These are phyloP conservation scores for Mortierella sp. DNA, from an alignment of 371 early-diverging fungal species.

Conservation along the genomic window DNA sequence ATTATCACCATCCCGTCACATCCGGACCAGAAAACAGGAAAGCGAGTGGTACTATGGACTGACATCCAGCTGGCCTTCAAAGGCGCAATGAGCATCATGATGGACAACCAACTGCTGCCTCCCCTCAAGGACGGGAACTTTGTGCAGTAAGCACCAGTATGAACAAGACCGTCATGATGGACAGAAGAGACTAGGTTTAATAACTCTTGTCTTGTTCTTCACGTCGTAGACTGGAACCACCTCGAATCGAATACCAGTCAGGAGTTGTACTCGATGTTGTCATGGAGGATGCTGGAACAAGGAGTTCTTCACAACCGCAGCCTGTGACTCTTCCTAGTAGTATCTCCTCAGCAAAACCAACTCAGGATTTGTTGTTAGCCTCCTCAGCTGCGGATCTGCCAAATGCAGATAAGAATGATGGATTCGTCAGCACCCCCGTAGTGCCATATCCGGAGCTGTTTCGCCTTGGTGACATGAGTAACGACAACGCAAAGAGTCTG, in stretches of 20 bases:
- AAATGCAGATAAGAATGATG: too few relatives aligned
- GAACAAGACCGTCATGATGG: background rate
- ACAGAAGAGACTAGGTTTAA: background rate
- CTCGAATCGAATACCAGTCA: background rate
- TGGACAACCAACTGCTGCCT: background rate
- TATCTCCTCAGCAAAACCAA: too few relatives aligned
- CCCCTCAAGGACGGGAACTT: background rate
- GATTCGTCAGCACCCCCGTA: too few relatives aligned
- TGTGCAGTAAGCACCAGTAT: background rate
- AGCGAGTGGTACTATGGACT: background rate
- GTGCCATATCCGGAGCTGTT: too few relatives aligned
- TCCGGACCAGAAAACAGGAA: background rate
- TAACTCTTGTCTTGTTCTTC: background rate
- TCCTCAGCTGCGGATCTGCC: too few relatives aligned
- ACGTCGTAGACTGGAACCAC: background rate
- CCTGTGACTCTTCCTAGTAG: background rate
- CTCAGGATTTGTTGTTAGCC: too few relatives aligned
- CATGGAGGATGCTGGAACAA: background rate
- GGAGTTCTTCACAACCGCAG: background rate
- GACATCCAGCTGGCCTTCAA: background rate
- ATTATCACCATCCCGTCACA: background rate
- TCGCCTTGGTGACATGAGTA: too few relatives aligned
- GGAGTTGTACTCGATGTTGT: background rate
- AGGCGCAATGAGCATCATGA: background rate
- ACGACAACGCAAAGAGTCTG: too few relatives aligned